These are phyloP conservation scores for Hibiscus syriacus DNA, from an alignment of 345 rosid genomes.

Conservation along the genomic window DNA sequence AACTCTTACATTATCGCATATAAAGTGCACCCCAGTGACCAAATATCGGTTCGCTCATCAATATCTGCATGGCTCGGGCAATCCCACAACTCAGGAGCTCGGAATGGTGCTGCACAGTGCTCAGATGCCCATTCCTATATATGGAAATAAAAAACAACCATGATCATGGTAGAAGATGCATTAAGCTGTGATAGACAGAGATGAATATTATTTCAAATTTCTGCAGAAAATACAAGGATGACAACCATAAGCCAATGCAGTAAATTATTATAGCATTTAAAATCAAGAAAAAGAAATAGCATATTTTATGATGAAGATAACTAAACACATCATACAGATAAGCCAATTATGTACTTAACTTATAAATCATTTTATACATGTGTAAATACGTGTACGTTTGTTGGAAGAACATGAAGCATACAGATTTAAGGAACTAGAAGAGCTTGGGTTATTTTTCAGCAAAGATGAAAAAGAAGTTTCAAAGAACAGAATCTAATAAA, in stretches of 20 bases:
- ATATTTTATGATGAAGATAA: neutral
- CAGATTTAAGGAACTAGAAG: neutral
- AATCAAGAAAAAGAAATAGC: neutral
- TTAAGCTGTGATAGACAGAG: neutral
- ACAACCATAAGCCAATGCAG: conserved; percentile 3
- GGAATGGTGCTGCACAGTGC: conserved; percentile 91
- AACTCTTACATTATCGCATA: conserved; percentile 85
- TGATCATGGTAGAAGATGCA: neutral
- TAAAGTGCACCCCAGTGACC: conserved; percentile 97
- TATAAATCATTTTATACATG: too few species aligned
- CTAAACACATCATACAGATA: neutral
- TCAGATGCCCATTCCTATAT: conserved; percentile 92
- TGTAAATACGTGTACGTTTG: neutral
- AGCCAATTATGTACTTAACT: neutral
- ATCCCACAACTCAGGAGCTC: conserved; percentile 99
- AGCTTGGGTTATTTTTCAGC: neutral
- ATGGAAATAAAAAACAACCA: conserved; percentile 8
- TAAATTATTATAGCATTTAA: neutral
- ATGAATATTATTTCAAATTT: neutral
- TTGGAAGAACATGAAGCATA: neutral
- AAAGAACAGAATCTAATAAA: neutral
- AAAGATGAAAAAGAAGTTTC: neutral
- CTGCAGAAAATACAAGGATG: neutral
- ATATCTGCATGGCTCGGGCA: conserved; percentile 92
- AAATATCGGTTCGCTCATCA: conserved; percentile 94